A percentile compares a stretch with the other conserved stretches of the same genome.
These are phyloP conservation scores for Pseudozyma hubeiensis DNA, from an alignment of 1,284 basidiomycete genomes.

Conservation along the genomic window DNA sequence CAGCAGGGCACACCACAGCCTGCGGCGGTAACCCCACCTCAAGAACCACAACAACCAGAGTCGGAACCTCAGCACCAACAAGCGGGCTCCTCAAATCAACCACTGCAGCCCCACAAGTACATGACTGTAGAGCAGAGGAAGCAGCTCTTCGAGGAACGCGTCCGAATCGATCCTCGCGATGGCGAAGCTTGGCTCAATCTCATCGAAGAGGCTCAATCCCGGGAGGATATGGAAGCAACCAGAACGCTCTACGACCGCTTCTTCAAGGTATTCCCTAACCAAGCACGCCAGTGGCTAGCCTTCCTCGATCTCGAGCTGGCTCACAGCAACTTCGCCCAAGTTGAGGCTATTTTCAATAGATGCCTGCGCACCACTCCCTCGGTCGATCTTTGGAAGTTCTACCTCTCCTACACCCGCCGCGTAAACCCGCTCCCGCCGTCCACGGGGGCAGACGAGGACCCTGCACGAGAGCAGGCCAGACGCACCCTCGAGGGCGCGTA, in stretches of 20 bases:
- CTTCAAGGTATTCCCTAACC: slow-evolving; percentile 80
- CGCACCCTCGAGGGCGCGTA: slow-evolving; percentile 86
- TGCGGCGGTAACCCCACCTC: background rate
- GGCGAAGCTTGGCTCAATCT: slow-evolving; percentile 78
- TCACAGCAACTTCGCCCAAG: slow-evolving; percentile 75
- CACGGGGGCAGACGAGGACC: slow-evolving; percentile 69
- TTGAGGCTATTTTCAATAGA: slow-evolving; percentile 76
- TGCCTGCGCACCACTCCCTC: slow-evolving; percentile 84
- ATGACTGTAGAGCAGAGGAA: slow-evolving; percentile 44
- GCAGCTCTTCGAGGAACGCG: slow-evolving; percentile 53
- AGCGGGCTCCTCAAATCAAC: slow-evolving; percentile 9
- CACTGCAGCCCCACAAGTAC: slow-evolving; percentile 30
- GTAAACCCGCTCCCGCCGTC: slow-evolving; percentile 65
- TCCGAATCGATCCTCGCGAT: slow-evolving; percentile 74
- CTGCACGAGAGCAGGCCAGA: slow-evolving; percentile 74
- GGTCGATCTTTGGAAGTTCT: slow-evolving; percentile 85
- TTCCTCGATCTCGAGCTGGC: slow-evolving; percentile 83
- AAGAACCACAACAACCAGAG: background rate
- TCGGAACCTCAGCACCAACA: background rate
- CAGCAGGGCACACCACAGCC: background rate
- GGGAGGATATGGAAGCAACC: slow-evolving; percentile 77
- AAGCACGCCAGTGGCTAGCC: slow-evolving; percentile 70
- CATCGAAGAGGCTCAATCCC: slow-evolving; percentile 76
- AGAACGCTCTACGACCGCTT: slow-evolving; percentile 80
- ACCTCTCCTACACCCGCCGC: slow-evolving; percentile 65